phyloP scores from a whole-genome alignment of 768 basidiomycete genomes.

The Rhizopogon sp. region DNA sequence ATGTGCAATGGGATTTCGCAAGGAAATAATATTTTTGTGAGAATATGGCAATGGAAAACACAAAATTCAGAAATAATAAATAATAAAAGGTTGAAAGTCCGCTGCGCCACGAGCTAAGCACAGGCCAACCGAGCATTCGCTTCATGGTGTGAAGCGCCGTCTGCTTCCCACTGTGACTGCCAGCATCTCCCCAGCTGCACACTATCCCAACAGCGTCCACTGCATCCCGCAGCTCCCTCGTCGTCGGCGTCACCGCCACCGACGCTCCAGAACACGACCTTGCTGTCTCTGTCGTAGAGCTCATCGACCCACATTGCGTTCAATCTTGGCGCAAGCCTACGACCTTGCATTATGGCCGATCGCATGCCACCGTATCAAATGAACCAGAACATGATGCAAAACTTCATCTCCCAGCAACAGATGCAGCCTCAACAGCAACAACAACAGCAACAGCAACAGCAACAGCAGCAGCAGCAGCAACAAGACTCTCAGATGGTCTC shows the following conservation, averaged over 20 bases:
- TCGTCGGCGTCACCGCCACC: conserved; percentile 21
- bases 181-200: conserved; percentile 35
- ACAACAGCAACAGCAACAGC: conserved; percentile 39
- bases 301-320: conserved; percentile 26
- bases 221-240: conserved; percentile 42
- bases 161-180: conserved; percentile 57
- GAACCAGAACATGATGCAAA: conserved; percentile 43
- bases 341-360: conserved; percentile 54
- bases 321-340: conserved; percentile 19
- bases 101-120: conserved; percentile 5
- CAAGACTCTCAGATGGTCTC: conserved; percentile 33
- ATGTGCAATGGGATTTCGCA: not conserved
- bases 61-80: conserved; percentile 13
- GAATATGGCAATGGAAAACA: conserved; percentile 6
- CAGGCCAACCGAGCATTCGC: conserved; percentile 3
- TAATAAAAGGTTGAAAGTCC: conserved; percentile 25
- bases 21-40: conserved; percentile 3
- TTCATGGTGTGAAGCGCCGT: conserved; percentile 37
- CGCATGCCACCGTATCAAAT: conserved; percentile 51
- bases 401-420: conserved; percentile 39
- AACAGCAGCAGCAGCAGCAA: conserved; percentile 39
- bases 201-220: conserved; percentile 34
- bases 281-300: conserved; percentile 21
- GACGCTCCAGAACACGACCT: conserved; percentile 15
- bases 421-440: conserved; percentile 34